These are phyloP conservation scores for Pichia phayaonensis DNA, from an alignment of 805 yeast species.

Conservation along the genomic window DNA sequence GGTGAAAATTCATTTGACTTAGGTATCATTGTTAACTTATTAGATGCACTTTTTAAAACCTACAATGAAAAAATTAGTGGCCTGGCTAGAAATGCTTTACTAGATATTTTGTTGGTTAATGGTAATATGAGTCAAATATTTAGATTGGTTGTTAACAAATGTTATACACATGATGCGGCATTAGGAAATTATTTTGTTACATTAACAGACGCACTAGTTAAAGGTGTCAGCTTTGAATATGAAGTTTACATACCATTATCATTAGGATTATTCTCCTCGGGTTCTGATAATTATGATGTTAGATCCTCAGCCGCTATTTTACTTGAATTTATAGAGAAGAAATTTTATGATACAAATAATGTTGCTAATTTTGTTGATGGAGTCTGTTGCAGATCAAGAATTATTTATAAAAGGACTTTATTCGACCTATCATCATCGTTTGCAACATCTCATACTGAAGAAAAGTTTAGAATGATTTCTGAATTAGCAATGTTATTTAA, in stretches of 20 bases:
- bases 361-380: slow-evolving; percentile 59
- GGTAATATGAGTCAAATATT: slow-evolving; percentile 43
- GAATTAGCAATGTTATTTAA: slow-evolving; percentile 64
- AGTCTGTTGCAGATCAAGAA: slow-evolving; percentile 65
- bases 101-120: slow-evolving; percentile 58
- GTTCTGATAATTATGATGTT: slow-evolving; percentile 60
- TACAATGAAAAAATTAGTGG: slow-evolving; percentile 49
- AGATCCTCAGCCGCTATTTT: slow-evolving; percentile 67
- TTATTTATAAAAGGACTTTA: slow-evolving; percentile 81
- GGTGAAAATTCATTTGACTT: slow-evolving; percentile 56
- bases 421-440: slow-evolving; percentile 70
- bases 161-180: slow-evolving; percentile 53
- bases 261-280: slow-evolving; percentile 69
- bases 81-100: slow-evolving; percentile 64
- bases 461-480: slow-evolving; percentile 56
- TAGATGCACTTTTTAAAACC: slow-evolving; percentile 60
- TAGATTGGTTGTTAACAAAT: slow-evolving; percentile 58
- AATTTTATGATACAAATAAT: slow-evolving; percentile 45
- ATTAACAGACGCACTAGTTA: slow-evolving; percentile 56
- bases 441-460: slow-evolving; percentile 54
- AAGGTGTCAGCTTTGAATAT: slow-evolving; percentile 39
- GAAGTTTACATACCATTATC: slow-evolving; percentile 64
- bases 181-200: slow-evolving; percentile 65
- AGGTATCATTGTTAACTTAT: slow-evolving; percentile 65
- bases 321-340: slow-evolving; percentile 57